Evolutionary conservation across 257 asterid species (phyloP), one percentile per base, ranked within the genome.

Genomic region (Fraxinus cuspidata): DNA sequence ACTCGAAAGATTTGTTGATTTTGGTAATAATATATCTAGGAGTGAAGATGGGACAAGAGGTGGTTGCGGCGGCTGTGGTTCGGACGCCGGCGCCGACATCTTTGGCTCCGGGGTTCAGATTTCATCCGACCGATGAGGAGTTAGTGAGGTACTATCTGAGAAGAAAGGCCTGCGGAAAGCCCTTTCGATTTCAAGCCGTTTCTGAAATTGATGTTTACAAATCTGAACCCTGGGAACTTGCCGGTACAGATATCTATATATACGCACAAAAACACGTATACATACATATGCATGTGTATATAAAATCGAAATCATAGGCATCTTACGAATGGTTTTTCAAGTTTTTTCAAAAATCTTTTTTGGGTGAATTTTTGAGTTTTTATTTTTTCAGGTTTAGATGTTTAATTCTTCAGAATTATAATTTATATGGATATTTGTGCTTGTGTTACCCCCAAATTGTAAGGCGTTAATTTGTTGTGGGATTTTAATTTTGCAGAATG

Each of bases 211-310:
- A 85, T 83, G 81, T 87, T 6, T 87, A 87, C 83, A 87, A 84
- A 80, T 84, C 79, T 64, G 90, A 87, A 73, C 90, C 90, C 13
- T 87, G 89, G 90, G 90, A 87, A 28, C 89, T 87, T 58, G 87
- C 89, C 27, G 90, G 90, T 87, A 68, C 63, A 18, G 18, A 56
- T 56, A n/a, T 0, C 9, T 2, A 16, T 73, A 31, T 74, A 21
- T 31, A 21, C 75, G 31, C 72, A 49, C 78, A 64, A 58, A 58
- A n/a, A 58, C 23, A 58, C 29, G 21, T 5, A 21, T 21, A n/a
- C 29, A 37, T 74, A 2, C 35, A 19, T 56, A 27, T 35, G 29
- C 16, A 27, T 25, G 34, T 32, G 29, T 28, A 63, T 11, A 60
- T 25, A 3, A 63, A 63, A 23, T 63, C 66, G 66, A 58, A 72